Evolutionary conservation across 2,329 filamentous ascomycete species (phyloP).

Genomic region (Gnomoniopsis smithogilvyi): DNA sequence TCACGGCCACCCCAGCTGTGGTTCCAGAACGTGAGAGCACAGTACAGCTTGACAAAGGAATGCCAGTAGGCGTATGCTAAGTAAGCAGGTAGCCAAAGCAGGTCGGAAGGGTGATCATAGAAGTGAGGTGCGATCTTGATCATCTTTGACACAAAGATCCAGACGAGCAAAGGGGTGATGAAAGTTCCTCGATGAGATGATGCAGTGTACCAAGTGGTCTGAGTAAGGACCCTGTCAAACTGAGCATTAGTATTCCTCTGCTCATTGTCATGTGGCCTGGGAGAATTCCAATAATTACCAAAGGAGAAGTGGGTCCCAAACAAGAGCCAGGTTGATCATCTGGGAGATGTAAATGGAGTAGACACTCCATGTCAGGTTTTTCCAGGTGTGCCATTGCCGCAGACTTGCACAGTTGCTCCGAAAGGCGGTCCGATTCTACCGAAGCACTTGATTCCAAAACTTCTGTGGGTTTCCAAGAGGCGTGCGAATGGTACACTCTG

Average conservation of each 20-base stretch:
- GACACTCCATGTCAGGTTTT: slow-evolving; percentile 45
- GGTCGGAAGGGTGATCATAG: slow-evolving; percentile 45
- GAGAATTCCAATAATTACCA: slow-evolving; percentile 11
- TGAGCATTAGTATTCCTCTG: neutral
- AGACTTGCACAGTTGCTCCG: slow-evolving; percentile 52
- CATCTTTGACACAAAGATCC: slow-evolving; percentile 53
- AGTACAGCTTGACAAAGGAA: slow-evolving; percentile 54
- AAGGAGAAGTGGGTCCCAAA: slow-evolving; percentile 46
- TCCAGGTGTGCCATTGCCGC: slow-evolving; percentile 34
- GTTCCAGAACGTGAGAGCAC: slow-evolving; percentile 49
- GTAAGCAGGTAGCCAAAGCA: slow-evolving; percentile 45
- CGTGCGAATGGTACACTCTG: slow-evolving; percentile 47
- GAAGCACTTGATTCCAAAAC: slow-evolving; percentile 49
- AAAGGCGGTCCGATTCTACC: slow-evolving; percentile 59
- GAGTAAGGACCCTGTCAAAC: slow-evolving; percentile 19
- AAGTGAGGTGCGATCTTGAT: slow-evolving; percentile 56
- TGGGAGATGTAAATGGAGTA: slow-evolving; percentile 55
- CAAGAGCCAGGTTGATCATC: slow-evolving; percentile 52
- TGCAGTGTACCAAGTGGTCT: slow-evolving; percentile 15
- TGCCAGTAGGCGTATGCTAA: slow-evolving; percentile 57
- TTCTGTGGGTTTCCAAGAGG: slow-evolving; percentile 47
- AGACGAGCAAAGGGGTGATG: slow-evolving; percentile 28
- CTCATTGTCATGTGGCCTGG: neutral
- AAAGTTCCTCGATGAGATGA: neutral
- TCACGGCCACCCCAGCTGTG: slow-evolving; percentile 39